Base-by-base conservation (phyloP, 2,329 filamentous ascomycete genomes). In the Fusarium staphyleae region DNA sequence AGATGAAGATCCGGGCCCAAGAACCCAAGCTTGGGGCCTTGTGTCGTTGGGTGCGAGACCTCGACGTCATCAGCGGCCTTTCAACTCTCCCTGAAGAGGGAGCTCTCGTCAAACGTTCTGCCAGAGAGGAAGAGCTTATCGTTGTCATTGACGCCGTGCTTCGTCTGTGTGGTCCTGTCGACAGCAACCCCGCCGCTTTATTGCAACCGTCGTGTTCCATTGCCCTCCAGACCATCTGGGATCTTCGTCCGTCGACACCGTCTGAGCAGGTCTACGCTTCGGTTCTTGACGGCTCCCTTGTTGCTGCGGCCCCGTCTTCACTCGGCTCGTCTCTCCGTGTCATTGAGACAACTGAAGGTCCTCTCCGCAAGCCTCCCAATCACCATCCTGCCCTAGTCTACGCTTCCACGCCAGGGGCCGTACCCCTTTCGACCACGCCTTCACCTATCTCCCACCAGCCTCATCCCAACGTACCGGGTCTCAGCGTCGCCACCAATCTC, bases 21-120 rank as follows among this genome's bases (percentile, higher is more conserved):
- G 79, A 82, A 14, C 87, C 87, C 0, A 88, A 88, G 61, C 73
- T 90, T 0, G 87, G 87, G 15, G 86, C 87, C 2, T 72, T 90
- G 7, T 89, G 87, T 69, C 83, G 87, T 50, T 90, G 87, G 87
- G 87, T 90, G 4, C 81, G 87, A 51, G 87, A 89, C 66, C 74
- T 90, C 19, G 87, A 90, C 63, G 83, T 89, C 18, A 83, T 89
- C 42, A 87, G 84, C 60, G 86, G 86, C 2, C 72, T 89, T 7
- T 84, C 84, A 3, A 83, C 84, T 16, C 76, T 81, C 46, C 74
- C 82, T 0, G 76, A 76, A 2, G 77, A 77, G 3, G 71, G 74
- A 37, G 69, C 69, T 32, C 12, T 66, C 40, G 58, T 70, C 3
- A 63, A 74, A 46, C 75, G 81, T 29, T 75, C 76, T 0, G 63